Evolutionary conservation across 129 eudicot genomes (phyloP).

Genomic region (Kitagawia praeruptora): DNA sequence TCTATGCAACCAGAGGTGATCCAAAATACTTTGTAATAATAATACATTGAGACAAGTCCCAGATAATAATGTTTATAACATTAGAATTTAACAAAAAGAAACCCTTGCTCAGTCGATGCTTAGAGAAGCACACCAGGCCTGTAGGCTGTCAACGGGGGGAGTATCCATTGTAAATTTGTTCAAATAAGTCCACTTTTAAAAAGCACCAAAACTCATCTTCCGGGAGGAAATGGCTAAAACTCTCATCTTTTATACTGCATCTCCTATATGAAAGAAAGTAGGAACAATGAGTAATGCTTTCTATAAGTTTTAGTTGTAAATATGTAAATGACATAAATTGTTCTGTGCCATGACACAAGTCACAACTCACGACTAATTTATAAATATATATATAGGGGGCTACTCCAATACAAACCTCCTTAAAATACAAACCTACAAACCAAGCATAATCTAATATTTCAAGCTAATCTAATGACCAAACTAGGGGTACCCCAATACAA

Average conservation of each 20-base stretch:
- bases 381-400: too few species aligned
- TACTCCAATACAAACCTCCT: too few species aligned
- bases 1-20: neutral
- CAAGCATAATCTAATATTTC: too few species aligned
- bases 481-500: too few species aligned
- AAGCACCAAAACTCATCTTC: neutral
- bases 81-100: neutral
- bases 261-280: slow-evolving; percentile 34
- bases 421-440: too few species aligned
- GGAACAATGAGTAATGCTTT: neutral
- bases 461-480: too few species aligned
- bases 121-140: neutral
- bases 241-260: slow-evolving; percentile 74
- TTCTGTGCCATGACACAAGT: neutral
- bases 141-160: neutral
- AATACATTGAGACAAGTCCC: neutral
- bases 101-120: neutral
- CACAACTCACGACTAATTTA: neutral
- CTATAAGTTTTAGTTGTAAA: neutral
- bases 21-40: neutral
- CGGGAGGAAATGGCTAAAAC: slow-evolving; percentile 21
- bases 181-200: neutral
- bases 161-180: neutral
- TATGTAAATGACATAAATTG: neutral
- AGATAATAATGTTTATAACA: neutral